Evolutionary conservation across 2,329 filamentous ascomycete species (phyloP).

Genomic region (Microsporum ferrugineum): DNA sequence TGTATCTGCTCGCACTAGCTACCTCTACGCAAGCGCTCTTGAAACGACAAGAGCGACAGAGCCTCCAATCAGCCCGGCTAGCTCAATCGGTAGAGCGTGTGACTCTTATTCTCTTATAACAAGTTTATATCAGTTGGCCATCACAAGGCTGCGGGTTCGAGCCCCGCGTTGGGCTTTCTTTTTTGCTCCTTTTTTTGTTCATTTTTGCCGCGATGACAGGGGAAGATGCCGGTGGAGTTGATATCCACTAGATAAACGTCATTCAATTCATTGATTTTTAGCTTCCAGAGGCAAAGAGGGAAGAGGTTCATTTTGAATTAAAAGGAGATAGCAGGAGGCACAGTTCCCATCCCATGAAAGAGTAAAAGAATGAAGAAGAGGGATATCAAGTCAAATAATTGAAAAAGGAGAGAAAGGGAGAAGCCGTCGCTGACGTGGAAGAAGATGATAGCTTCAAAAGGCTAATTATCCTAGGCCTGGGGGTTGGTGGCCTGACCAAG

Average conservation of each 20-base stretch:
- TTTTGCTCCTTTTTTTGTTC: background rate
- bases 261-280: background rate
- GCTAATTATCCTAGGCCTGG: background rate
- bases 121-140: background rate
- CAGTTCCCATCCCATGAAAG: too few species aligned
- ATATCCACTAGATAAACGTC: background rate
- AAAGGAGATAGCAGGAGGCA: background rate
- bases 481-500: background rate
- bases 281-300: background rate
- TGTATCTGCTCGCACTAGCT: too few species aligned
- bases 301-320: background rate
- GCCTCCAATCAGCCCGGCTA: slow-evolving; percentile 26
- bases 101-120: slow-evolving; percentile 41
- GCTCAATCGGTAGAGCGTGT: slow-evolving; percentile 64
- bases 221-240: background rate
- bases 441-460: background rate
- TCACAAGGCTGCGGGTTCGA: slow-evolving; percentile 1
- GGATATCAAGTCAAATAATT: background rate
- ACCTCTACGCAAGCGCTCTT: background rate
- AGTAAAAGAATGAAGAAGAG: background rate
- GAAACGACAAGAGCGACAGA: background rate
- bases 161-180: background rate
- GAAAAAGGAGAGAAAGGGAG: too few species aligned
- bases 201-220: background rate
- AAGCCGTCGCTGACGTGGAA: background rate